phyloP scores from a whole-genome alignment of 768 basidiomycete genomes.

The Phaeotremella skinneri region DNA sequence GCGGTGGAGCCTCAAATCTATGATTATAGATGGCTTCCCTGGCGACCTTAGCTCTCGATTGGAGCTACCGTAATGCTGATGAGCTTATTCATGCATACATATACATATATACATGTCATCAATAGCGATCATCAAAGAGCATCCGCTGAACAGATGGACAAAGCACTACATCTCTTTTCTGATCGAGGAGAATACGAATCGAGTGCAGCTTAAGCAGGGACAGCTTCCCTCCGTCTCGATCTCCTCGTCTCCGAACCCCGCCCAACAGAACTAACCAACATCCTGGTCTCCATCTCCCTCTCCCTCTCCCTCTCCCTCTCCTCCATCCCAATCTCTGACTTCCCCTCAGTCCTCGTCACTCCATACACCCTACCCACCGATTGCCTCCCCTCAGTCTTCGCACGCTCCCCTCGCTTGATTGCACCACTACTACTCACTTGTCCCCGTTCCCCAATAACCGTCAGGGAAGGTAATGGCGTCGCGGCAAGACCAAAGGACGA shows the following conservation, averaged over 20 bases:
- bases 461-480: not conserved
- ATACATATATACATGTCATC: not conserved
- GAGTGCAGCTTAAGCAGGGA: not conserved
- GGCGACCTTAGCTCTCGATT: not conserved
- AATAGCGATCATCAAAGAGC: no score
- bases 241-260: not conserved
- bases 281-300: no score
- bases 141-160: no score
- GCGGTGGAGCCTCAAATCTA: constrained; percentile 21
- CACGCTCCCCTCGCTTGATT: no score
- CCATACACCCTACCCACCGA: no score
- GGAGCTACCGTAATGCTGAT: constrained; percentile 3
- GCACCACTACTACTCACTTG: no score
- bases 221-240: not conserved
- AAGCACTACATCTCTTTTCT: no score
- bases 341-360: not conserved
- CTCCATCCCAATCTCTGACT: no score
- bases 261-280: not conserved
- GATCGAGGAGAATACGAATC: not conserved
- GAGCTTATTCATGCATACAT: no score
- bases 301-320: no score
- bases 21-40: not conserved
- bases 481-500: not conserved
- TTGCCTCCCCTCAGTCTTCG: no score
- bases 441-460: not conserved